Evolutionary conservation across 805 yeast genomes (phyloP), one percentile per base, ranked within the genome.

Genomic region (Candida montana): DNA sequence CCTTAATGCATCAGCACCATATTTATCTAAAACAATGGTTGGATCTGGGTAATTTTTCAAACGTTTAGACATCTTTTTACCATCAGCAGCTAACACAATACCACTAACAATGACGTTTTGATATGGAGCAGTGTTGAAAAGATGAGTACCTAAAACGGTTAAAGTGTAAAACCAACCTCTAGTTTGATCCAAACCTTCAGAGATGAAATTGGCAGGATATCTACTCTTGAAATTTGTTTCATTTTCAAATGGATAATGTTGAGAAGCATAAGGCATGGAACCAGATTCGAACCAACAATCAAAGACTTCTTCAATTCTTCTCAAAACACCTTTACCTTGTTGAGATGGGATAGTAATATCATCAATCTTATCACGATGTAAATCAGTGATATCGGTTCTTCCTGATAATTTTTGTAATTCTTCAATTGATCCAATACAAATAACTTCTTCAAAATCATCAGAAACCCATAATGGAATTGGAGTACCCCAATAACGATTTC

Each of bases 231-330:
- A 91, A 36, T 63, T 64, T 13, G 86, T 89, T 61, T 78, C 67
- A 60, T 78, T 77, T 68, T 91, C 96, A 63, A 93, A 93, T 52
- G 99, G 99, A 63, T 90, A 93, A 65, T 93, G 99, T 62, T 84
- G 82, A 31, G 95, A 84, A 41, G 97, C 98, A 55, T 83, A 93
- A 48, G 99, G 99, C 99, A 93, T 93, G 39, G 96, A 83, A 53
- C 99, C 99, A 16, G 96, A 88, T 72, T 93, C 99, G 61, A 93
- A 93, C 99, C 99, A 93, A 73, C 99, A 93, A 71, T 93, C 99
- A 61, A 93, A 93, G 35, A 93, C 99, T 68, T 93, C 98, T 62
- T 91, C 98, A 46, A 93, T 76, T 74, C 99, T 84, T 63, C 69
- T 83, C 67, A 93, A 77, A 18, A 61, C 70, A 53, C 97, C 96